Conservation (phyloP, 352 stramenopile species). For the Phytophthora podocarpi region DNA sequence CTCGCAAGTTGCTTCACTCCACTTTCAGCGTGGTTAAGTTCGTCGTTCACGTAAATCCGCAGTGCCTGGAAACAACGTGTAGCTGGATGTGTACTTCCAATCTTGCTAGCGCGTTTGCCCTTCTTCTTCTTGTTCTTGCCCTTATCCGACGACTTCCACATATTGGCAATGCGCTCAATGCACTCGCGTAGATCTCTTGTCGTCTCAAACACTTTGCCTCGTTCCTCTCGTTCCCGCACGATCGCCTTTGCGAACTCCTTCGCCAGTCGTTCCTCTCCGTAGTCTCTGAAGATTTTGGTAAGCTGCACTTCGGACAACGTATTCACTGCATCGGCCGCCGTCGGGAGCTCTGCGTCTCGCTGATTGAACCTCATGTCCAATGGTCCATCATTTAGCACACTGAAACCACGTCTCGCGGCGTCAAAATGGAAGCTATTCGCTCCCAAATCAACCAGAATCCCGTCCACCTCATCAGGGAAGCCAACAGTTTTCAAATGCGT, state of each 20-base stretch:
- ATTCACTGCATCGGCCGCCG: constrained; percentile 74
- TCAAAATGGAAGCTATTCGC: constrained; percentile 89
- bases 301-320: constrained; percentile 74
- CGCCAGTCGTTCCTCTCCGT: constrained; percentile 73
- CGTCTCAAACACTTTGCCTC: constrained; percentile 52
- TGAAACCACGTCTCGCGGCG: constrained; percentile 68
- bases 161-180: constrained; percentile 78
- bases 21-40: constrained; percentile 69
- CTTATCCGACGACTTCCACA: constrained; percentile 48
- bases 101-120: constrained; percentile 28
- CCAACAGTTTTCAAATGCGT: constrained; percentile 39
- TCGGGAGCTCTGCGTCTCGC: constrained; percentile 20
- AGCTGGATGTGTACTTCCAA: constrained; percentile 59
- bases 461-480: constrained; percentile 62
- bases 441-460: constrained; percentile 79
- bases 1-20: constrained; percentile 60
- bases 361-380: constrained; percentile 87
- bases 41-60: constrained; percentile 83
- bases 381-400: constrained; percentile 71
- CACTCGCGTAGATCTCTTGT: constrained; percentile 71
- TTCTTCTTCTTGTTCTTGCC: constrained; percentile 28
- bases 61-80: constrained; percentile 83
- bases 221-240: constrained; percentile 65
- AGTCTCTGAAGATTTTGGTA: constrained; percentile 72
- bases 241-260: constrained; percentile 87